Base-by-base conservation (phyloP, 2,329 filamentous ascomycete species). In the Juglanconis sp. region DNA sequence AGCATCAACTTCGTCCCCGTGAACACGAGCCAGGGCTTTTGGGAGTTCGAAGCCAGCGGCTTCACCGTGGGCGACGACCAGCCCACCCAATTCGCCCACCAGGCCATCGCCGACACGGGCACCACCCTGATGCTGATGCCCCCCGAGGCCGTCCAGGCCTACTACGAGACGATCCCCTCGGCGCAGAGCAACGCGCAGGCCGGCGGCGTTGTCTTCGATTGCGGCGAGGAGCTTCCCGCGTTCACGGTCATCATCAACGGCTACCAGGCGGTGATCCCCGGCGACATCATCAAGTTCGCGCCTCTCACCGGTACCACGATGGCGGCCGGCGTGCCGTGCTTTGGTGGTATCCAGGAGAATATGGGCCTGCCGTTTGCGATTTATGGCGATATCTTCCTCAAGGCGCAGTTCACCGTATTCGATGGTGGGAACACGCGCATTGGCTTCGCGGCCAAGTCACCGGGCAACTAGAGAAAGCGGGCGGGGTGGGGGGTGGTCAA, bases 321-420 rank as follows among this genome's bases (percentile, higher is more conserved):
- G 71, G 79, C 54, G 81, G 83, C 79, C 65, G 69, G 67, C 63
- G 81, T 53, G 66, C 71, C 75, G 46, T 91, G 88, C 78, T 89
- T 80, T 65, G 87, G 87, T 55, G 87, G 87, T 51, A 81, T 90
- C 56, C 87, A 91, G 78, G 75, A 74, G 64, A 79, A 82, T 67
- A 68, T 72, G 1, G 82, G 80, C 15, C 73, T 88, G 52, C 80
- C 79, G 4, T 79, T 88, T 69, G 81, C 79, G 59, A 90, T 91
- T 68, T 87, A 89, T 63, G 88, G 88, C 8, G 87, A 90, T 65
- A 79, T 88, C 64, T 89, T 90, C 76, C 77, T 90, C 59, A 90
- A 90, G 82, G 80, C 79, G 65, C 84, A 87, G 69, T 90, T 87
- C 67, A 85, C 85, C 38, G 81, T 90, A 35, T 89, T 88, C 65